phyloP scores from a whole-genome alignment of 2,329 filamentous ascomycete genomes.

The Clarireedia monteithiana region DNA sequence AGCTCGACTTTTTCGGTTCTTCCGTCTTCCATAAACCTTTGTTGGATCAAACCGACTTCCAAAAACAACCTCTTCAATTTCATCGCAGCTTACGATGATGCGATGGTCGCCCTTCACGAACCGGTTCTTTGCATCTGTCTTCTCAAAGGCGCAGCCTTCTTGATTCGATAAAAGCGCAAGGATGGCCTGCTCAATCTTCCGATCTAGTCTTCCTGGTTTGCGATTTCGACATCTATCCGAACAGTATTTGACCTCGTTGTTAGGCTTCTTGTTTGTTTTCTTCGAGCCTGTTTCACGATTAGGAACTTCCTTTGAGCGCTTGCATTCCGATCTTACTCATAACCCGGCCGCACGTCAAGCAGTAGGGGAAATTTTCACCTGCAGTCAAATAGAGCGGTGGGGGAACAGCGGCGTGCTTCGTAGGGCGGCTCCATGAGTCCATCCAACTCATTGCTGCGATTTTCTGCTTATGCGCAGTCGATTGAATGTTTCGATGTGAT shows the following conservation, averaged over 20 bases:
- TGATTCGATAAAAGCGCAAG: conserved; percentile 29
- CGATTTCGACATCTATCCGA: conserved; percentile 44
- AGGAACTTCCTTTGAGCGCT: not conserved
- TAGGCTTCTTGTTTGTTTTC: conserved; percentile 3
- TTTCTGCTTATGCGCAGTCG: too few relatives aligned
- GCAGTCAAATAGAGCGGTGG: conserved; percentile 7
- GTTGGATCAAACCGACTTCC: conserved; percentile 36
- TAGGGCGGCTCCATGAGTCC: conserved; percentile 7
- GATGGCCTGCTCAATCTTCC: conserved; percentile 44
- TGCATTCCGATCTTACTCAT: not conserved
- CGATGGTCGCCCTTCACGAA: conserved; percentile 42
- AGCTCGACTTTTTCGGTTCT: conserved; percentile 36
- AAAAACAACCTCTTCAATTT: conserved; percentile 44
- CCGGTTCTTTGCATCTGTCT: conserved; percentile 28
- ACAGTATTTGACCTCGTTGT: conserved; percentile 42
- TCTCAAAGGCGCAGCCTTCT: conserved; percentile 28
- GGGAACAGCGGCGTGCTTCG: conserved; percentile 4
- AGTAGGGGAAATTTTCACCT: conserved; percentile 5
- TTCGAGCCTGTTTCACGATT: conserved; percentile 1
- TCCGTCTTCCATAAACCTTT: conserved; percentile 37
- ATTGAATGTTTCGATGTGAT: too few relatives aligned
- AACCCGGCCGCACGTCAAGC: conserved; percentile 6
- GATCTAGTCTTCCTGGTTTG: conserved; percentile 43
- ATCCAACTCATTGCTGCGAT: conserved; percentile 8
- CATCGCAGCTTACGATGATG: conserved; percentile 40